These are phyloP conservation scores for Eucalyptus victrix DNA, from an alignment of 345 rosid species.

Conservation along the genomic window DNA sequence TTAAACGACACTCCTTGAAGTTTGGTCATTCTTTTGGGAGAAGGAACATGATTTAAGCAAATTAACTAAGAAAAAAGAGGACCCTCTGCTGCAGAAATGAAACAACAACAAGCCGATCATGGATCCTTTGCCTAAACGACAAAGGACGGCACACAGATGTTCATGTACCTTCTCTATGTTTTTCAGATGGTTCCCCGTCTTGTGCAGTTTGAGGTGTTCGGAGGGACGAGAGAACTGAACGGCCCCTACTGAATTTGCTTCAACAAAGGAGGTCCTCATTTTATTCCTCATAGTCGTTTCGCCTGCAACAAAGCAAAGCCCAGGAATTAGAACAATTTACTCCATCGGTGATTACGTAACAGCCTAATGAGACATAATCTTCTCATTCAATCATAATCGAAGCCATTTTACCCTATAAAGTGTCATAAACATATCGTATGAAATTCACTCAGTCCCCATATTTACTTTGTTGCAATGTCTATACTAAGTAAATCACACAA, in stretches of 20 bases:
- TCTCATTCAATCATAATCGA: not conserved
- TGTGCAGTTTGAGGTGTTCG: not conserved
- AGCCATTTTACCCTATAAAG: not conserved
- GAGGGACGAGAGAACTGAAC: not conserved
- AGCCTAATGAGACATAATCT: not conserved
- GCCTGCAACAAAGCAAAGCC: slow-evolving; percentile 1
- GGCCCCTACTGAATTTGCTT: not conserved
- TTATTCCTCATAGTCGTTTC: not conserved
- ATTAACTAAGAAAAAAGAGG: not conserved
- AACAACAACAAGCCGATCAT: not conserved
- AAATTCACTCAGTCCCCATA: not conserved
- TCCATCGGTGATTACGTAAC: not conserved
- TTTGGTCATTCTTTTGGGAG: not conserved
- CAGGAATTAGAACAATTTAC: not conserved
- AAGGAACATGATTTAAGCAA: not conserved
- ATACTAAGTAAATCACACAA: not conserved
- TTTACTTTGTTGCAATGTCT: not conserved
- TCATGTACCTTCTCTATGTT: slow-evolving; percentile 9
- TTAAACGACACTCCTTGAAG: not conserved
- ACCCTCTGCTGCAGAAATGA: not conserved
- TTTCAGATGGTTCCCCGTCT: not conserved
- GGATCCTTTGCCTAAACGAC: not conserved
- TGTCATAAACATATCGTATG: not conserved
- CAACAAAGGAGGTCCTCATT: not conserved
- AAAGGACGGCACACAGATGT: not conserved